phyloP scores from a whole-genome alignment of 805 yeast genomes.

The Metschnikowia gruessii region DNA sequence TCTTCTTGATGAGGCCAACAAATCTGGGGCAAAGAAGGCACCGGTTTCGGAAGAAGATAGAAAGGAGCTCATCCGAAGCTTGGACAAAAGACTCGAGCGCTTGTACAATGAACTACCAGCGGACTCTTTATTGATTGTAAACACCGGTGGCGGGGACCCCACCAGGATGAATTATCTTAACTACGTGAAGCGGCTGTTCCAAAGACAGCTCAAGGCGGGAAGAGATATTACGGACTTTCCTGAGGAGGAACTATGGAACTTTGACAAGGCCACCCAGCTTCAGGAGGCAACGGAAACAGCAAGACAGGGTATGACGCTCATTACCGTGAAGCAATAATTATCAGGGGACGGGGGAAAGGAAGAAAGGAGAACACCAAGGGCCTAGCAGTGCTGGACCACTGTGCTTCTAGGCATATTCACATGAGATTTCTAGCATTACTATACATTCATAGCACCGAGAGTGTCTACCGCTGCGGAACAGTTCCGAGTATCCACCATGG shows the following conservation, averaged over 20 bases:
- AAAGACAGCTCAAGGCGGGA: slow-evolving; percentile 41
- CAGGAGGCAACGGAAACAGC: slow-evolving; percentile 49
- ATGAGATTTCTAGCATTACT: slow-evolving; percentile 1
- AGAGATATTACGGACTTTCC: slow-evolving; percentile 43
- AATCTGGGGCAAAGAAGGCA: slow-evolving; percentile 10
- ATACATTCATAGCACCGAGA: neutral
- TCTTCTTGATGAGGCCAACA: slow-evolving; percentile 4
- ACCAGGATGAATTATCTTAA: slow-evolving; percentile 47
- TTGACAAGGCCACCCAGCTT: slow-evolving; percentile 47
- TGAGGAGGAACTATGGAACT: slow-evolving; percentile 50
- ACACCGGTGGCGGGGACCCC: slow-evolving; percentile 64
- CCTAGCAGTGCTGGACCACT: neutral
- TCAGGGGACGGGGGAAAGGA: neutral
- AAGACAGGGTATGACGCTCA: slow-evolving; percentile 56
- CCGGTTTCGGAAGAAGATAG: slow-evolving; percentile 10
- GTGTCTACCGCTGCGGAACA: neutral
- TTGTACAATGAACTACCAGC: slow-evolving; percentile 55
- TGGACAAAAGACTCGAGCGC: slow-evolving; percentile 45
- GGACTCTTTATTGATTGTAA: slow-evolving; percentile 57
- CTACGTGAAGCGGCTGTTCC: slow-evolving; percentile 40
- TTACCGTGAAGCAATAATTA: slow-evolving; percentile 29
- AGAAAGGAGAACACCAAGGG: neutral
- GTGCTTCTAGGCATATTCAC: neutral
- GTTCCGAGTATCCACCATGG: neutral
- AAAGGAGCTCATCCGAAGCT: slow-evolving; percentile 22